Base-by-base conservation (phyloP, 805 yeast genomes). In the Candida ipomoeae region DNA sequence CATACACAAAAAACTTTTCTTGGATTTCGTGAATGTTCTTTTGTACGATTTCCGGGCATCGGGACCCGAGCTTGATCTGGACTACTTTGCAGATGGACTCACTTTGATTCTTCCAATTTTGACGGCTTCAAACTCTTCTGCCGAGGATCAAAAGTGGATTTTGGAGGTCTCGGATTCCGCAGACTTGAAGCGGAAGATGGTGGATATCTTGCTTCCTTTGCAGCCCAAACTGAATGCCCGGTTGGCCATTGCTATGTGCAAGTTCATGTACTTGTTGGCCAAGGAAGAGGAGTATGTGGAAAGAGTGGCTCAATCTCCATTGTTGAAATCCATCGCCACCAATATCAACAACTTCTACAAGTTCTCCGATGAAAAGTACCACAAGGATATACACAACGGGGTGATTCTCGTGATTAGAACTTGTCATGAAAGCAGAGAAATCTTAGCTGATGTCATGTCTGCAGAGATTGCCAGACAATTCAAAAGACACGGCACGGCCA, bases 31-130 rank as follows among this genome's bases (percentile, higher is more conserved):
- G 49, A 71, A 69, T 6, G 61, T 63, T 6, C 75, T 79, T 49
- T 52, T 74, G 3, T 31, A 39, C 7, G 44, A 46, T 20, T 55
- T 55, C 50, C 34, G 15, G 60, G n/a, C 29, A 6, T 34, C 46
- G 7, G 40, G 36, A 7, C 8, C 35, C 13, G n/a, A 63, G 51
- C 67, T 66, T 2, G 74, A 78, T 52, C 60, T 71, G 26, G 71
- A 74, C 14, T 88, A 88, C 85, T 81, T 82, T 58, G 78, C 85
- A 0, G 73, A 78, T 50, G 80, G 82, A 0, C 62, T 89, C 34
- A 64, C 74, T 23, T 74, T 83, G 3, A 71, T 82, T 42, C 87
- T 83, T 49, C 79, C 77, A 34, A 65, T 83, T 3, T 58, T 87
- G 40, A 71, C 83, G 63, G 73, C 6, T 79, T 75, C 51, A 55